These are phyloP conservation scores for Podaxis sp. DNA, from an alignment of 768 basidiomycete genomes.

Conservation along the genomic window DNA sequence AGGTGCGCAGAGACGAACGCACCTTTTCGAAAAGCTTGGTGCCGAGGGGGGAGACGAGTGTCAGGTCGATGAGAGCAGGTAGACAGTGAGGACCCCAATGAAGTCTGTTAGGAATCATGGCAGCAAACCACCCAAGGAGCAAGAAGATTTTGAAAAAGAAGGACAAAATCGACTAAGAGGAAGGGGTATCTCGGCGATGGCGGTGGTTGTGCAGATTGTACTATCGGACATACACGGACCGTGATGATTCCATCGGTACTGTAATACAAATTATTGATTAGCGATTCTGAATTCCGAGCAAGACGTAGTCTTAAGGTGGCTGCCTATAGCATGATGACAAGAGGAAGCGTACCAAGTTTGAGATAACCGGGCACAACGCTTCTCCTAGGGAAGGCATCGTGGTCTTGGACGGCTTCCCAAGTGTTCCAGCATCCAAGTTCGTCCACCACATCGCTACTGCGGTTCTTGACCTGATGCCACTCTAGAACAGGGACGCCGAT, in stretches of 20 bases:
- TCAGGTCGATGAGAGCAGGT: conserved; percentile 32
- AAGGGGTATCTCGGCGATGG: neutral
- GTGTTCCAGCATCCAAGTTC: conserved; percentile 59
- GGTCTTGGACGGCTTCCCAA: conserved; percentile 47
- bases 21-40: conserved; percentile 33
- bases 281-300: too few species aligned
- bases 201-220: too few species aligned
- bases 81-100: conserved; percentile 43
- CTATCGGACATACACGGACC: too few species aligned
- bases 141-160: conserved; percentile 37
- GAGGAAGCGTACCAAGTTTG: conserved; percentile 38
- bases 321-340: neutral
- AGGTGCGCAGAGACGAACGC: conserved; percentile 38
- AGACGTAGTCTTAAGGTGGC: too few species aligned
- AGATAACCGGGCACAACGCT: conserved; percentile 37
- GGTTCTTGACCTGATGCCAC: conserved; percentile 63
- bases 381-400: conserved; percentile 36
- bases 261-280: too few species aligned
- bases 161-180: conserved; percentile 18
- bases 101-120: conserved; percentile 51
- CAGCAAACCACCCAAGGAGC: conserved; percentile 52
- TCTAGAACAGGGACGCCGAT: conserved; percentile 53
- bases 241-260: too few species aligned
- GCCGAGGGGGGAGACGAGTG: conserved; percentile 29
- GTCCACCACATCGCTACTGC: conserved; percentile 37